Percentiles rank a stretch among this genome's conserved stretches.
Conservation (phyloP, 2,329 filamentous ascomycete species). For the Teratosphaeria nubilosa region DNA sequence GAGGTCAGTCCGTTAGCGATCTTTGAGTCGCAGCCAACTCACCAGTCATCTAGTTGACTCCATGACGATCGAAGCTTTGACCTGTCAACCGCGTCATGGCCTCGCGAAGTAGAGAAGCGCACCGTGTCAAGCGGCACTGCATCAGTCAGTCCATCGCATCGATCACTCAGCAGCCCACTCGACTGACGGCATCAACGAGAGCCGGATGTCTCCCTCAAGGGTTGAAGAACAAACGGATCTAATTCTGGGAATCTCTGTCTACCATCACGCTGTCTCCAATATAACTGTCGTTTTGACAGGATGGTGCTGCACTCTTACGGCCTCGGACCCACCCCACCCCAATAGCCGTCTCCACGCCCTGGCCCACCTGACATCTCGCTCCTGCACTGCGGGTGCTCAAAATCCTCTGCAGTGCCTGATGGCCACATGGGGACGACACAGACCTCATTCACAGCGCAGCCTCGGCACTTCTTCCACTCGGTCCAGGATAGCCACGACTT, state of each 20-base stretch:
- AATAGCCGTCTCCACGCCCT: conserved; percentile 10
- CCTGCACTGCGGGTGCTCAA: conserved; percentile 39
- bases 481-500: conserved; percentile 48
- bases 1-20: too few relatives aligned
- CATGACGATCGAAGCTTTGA: too few relatives aligned
- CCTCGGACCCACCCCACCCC: conserved; percentile 9
- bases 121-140: too few relatives aligned
- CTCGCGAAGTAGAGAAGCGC: too few relatives aligned
- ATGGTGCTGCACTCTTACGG: too few relatives aligned
- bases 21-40: too few relatives aligned
- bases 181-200: too few relatives aligned
- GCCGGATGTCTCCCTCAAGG: not conserved
- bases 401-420: conserved; percentile 44
- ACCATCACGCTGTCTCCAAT: not conserved
- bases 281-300: not conserved
- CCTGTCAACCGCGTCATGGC: too few relatives aligned
- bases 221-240: not conserved
- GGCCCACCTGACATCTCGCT: conserved; percentile 16
- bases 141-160: too few relatives aligned
- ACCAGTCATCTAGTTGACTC: too few relatives aligned
- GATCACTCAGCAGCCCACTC: too few relatives aligned
- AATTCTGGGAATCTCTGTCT: not conserved
- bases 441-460: conserved; percentile 45
- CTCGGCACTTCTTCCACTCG: conserved; percentile 47
- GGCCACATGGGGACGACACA: conserved; percentile 59